These are phyloP conservation scores for Hanseniaspora jakobsenii DNA, from an alignment of 805 yeast genomes.

Conservation along the genomic window DNA sequence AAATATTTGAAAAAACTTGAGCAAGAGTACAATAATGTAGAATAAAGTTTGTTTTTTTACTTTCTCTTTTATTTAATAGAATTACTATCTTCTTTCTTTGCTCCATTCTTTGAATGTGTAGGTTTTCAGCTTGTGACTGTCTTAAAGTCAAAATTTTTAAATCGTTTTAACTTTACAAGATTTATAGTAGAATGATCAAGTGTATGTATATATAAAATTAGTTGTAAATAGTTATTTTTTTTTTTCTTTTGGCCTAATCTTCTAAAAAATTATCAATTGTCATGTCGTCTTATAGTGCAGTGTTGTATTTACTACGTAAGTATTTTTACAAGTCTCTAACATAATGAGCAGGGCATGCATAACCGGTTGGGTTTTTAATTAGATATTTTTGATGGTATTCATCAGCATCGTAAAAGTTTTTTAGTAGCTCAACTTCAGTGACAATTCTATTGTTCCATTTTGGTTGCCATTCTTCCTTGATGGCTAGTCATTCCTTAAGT, in stretches of 20 bases:
- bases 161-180: no score
- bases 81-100: no score
- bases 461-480: slow-evolving; percentile 47
- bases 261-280: not conserved
- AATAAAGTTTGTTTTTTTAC: no score
- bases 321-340: slow-evolving; percentile 39
- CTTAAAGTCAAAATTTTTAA: no score
- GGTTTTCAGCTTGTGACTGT: no score
- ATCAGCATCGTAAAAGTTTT: slow-evolving; percentile 83
- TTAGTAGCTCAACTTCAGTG: slow-evolving; percentile 57
- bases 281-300: no score
- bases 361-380: slow-evolving; percentile 69
- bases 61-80: not conserved
- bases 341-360: slow-evolving; percentile 83
- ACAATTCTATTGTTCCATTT: slow-evolving; percentile 58
- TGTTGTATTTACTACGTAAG: no score
- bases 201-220: not conserved
- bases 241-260: no score
- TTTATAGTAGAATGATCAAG: not conserved
- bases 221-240: no score
- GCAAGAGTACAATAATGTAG: no score
- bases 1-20: slow-evolving; percentile 15
- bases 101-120: no score
- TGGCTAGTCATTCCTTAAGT: slow-evolving; percentile 33
- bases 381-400: slow-evolving; percentile 82